Percentiles rank a stretch among this genome's conserved stretches.
Evolutionary conservation across 1,284 basidiomycete species (phyloP).

Genomic region (Microbotryum violaceum): DNA sequence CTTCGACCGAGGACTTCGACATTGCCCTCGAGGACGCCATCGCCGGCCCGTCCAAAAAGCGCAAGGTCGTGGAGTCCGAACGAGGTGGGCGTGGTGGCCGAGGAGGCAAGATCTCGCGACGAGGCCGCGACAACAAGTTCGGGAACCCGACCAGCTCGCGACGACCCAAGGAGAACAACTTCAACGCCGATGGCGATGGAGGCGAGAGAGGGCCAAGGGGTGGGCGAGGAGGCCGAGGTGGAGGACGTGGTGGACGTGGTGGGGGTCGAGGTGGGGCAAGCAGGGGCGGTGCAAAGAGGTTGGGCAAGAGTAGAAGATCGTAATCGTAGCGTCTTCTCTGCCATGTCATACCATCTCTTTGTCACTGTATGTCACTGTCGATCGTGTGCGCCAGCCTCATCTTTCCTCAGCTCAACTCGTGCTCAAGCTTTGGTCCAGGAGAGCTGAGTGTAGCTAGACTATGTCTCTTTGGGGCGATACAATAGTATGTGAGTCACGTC

Average conservation of each 20-base stretch:
- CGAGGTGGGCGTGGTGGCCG: slow-evolving; percentile 38
- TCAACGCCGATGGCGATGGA: slow-evolving; percentile 10
- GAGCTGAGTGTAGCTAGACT: no score
- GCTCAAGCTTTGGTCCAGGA: not conserved
- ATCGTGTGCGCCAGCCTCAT: not conserved
- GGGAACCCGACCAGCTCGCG: slow-evolving; percentile 61
- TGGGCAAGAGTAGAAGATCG: slow-evolving; percentile 38
- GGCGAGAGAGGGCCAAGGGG: slow-evolving; percentile 25
- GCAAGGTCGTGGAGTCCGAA: slow-evolving; percentile 38
- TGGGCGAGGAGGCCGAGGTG: slow-evolving; percentile 42
- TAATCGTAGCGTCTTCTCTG: slow-evolving; percentile 7
- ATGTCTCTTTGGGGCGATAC: not conserved
- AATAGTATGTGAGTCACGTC: not conserved
- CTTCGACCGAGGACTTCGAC: slow-evolving; percentile 59
- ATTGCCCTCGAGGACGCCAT: slow-evolving; percentile 78
- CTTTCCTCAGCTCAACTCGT: not conserved
- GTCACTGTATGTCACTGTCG: not conserved
- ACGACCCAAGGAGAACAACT: slow-evolving; percentile 68
- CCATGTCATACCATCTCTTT: not conserved
- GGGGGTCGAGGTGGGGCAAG: slow-evolving; percentile 38
- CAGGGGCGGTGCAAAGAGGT: slow-evolving; percentile 39
- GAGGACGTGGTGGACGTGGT: slow-evolving; percentile 38
- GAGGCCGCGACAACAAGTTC: slow-evolving; percentile 66
- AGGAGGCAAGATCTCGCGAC: slow-evolving; percentile 51
- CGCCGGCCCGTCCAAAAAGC: slow-evolving; percentile 50